Conservation (phyloP, 768 basidiomycete genomes). For the Naganishia vaughanmartiniae region DNA sequence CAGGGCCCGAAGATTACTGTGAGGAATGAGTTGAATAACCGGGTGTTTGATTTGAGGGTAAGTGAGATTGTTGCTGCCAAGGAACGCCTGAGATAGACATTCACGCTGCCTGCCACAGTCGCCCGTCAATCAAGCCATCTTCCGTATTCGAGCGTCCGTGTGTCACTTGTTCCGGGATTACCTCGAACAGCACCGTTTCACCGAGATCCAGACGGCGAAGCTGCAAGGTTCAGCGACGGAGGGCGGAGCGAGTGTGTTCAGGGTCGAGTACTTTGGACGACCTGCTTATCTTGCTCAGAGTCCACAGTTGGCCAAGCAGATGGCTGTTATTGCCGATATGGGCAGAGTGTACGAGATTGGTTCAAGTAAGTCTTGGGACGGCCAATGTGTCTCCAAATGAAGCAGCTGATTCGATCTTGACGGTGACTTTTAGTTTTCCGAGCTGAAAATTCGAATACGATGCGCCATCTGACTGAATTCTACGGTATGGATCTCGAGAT, state of each 20-base stretch:
- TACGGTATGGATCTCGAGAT: constrained; percentile 97
- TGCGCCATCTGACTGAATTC: constrained; percentile 95
- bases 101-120: constrained; percentile 69
- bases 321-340: constrained; percentile 95
- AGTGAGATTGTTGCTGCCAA: constrained; percentile 42
- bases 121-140: constrained; percentile 87
- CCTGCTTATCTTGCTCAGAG: constrained; percentile 88
- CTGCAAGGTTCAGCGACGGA: constrained; percentile 93
- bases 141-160: constrained; percentile 78
- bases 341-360: constrained; percentile 96
- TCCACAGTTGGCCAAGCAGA: constrained; percentile 94
- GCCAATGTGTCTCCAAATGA: background rate
- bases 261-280: constrained; percentile 95
- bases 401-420: background rate
- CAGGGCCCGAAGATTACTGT: constrained; percentile 14
- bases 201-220: constrained; percentile 94
- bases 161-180: constrained; percentile 77
- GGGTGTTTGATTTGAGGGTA: constrained; percentile 29
- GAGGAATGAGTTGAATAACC: constrained; percentile 29
- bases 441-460: constrained; percentile 90
- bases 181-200: constrained; percentile 69
- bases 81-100: constrained; percentile 69
- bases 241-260: constrained; percentile 91
- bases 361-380: constrained; percentile 39
- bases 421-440: constrained; percentile 71